A percentile compares a stretch with the other conserved stretches of the same genome.
phyloP scores from a whole-genome alignment of 306 rosid species.

The Glycine tomentella region DNA sequence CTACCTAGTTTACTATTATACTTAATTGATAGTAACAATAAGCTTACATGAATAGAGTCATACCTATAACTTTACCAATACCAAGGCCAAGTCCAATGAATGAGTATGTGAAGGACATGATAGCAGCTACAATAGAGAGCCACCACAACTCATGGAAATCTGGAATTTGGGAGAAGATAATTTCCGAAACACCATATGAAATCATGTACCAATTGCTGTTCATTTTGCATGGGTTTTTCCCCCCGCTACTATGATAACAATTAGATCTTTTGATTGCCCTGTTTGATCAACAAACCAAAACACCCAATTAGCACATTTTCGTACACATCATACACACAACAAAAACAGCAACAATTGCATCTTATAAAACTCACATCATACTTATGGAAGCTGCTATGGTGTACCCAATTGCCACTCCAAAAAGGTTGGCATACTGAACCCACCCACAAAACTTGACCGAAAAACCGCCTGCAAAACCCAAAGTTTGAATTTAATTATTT shows the following conservation, averaged over 20 bases:
- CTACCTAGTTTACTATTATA: background rate
- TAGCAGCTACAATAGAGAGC: conserved; percentile 57
- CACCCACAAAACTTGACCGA: conserved; percentile 51
- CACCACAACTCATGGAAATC: conserved; percentile 57
- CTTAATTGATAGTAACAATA: background rate
- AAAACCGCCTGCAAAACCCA: conserved; percentile 45
- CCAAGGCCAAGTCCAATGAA: conserved; percentile 58
- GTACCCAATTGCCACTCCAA: conserved; percentile 85
- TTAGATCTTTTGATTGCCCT: conserved; percentile 60
- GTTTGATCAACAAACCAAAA: conserved; percentile 1
- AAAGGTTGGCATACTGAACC: conserved; percentile 74
- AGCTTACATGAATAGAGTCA: conserved; percentile 3
- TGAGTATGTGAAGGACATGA: conserved; percentile 61
- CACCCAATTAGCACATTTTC: conserved; percentile 24
- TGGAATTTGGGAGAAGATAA: conserved; percentile 57
- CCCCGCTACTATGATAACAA: conserved; percentile 50
- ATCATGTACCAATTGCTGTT: conserved; percentile 50
- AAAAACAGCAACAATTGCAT: background rate
- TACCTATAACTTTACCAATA: conserved; percentile 54
- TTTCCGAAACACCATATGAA: conserved; percentile 49
- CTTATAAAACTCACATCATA: conserved; percentile 73
- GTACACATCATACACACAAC: background rate
- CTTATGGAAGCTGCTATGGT: conserved; percentile 89
- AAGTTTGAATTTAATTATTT: background rate
- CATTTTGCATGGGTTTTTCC: conserved; percentile 50